phyloP scores from a whole-genome alignment of 306 rosid genomes.

The Albizia julibrissin region DNA sequence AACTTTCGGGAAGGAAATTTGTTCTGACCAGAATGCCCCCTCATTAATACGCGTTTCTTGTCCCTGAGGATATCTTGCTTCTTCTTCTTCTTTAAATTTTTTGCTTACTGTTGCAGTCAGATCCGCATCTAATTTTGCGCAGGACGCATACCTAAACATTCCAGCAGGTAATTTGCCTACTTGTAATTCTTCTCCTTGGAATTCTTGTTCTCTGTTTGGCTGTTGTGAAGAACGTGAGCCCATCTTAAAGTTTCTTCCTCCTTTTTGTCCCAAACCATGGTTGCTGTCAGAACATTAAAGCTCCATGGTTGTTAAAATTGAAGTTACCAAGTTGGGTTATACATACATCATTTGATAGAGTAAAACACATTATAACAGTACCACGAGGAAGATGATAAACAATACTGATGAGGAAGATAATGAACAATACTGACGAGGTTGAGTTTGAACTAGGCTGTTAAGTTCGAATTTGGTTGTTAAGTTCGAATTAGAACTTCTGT shows the following conservation, averaged over 20 bases:
- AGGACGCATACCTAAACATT: slow-evolving; percentile 49
- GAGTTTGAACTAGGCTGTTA: no score
- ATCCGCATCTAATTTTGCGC: slow-evolving; percentile 55
- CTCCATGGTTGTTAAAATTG: slow-evolving; percentile 13
- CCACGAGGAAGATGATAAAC: no score
- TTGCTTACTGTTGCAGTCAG: slow-evolving; percentile 58
- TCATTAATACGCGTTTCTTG: slow-evolving; percentile 78
- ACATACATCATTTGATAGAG: slow-evolving; percentile 11
- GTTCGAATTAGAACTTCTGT: no score
- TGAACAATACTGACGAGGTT: no score
- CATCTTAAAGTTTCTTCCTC: slow-evolving; percentile 21
- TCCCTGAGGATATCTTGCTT: slow-evolving; percentile 45
- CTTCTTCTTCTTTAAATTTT: slow-evolving; percentile 33
- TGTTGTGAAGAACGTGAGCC: slow-evolving; percentile 25
- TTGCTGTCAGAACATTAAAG: slow-evolving; percentile 2
- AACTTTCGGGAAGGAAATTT: no score
- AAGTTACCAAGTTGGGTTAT: slow-evolving; percentile 12
- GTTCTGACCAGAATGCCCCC: no score
- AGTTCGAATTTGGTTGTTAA: no score
- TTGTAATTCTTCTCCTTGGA: slow-evolving; percentile 42
- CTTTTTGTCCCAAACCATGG: background rate
- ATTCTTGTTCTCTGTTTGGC: slow-evolving; percentile 51
- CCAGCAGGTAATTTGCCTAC: slow-evolving; percentile 52
- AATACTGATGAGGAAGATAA: no score
- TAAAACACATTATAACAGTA: no score